phyloP scores from a whole-genome alignment of 495 filamentous ascomycete species.

The Ramalina intermedia region DNA sequence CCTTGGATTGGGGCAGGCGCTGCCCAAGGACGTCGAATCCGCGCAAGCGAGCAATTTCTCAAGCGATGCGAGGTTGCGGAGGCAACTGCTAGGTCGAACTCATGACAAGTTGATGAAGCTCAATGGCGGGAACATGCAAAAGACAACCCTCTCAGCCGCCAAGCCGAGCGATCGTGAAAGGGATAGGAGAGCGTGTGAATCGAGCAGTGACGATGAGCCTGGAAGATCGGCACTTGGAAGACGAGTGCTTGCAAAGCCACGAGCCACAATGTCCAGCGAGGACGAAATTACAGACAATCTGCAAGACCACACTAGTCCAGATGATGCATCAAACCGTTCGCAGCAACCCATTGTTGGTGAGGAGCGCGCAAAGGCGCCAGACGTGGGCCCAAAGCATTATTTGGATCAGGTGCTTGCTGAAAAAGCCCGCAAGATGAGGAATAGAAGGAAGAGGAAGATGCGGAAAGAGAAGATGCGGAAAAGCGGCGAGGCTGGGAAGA shows the following conservation, averaged over 20 bases:
- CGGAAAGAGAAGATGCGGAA: slow-evolving; percentile 23
- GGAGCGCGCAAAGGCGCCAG: no score
- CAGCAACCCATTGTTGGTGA: no score
- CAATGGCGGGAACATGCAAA: not conserved
- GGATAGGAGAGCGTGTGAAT: slow-evolving; percentile 11
- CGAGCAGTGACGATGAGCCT: slow-evolving; percentile 39
- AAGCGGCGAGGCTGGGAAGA: not conserved
- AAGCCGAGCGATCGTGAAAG: slow-evolving; percentile 17
- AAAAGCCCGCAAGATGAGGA: slow-evolving; percentile 35
- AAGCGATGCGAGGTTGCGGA: slow-evolving; percentile 31
- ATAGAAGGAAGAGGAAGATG: slow-evolving; percentile 39
- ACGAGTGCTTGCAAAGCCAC: not conserved
- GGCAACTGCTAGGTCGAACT: slow-evolving; percentile 28
- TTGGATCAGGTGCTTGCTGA: slow-evolving; percentile 37
- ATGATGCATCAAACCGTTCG: not conserved
- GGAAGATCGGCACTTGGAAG: slow-evolving; percentile 43
- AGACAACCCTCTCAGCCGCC: not conserved
- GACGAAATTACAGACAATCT: no score
- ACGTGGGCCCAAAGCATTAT: slow-evolving; percentile 20
- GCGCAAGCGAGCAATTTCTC: slow-evolving; percentile 26
- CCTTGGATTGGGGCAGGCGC: slow-evolving; percentile 32
- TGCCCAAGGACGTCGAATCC: slow-evolving; percentile 23
- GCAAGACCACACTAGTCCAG: no score
- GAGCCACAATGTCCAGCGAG: no score
- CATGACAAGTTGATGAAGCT: not conserved